These are phyloP conservation scores for Tolypocladium tropicale DNA, from an alignment of 2,329 filamentous ascomycete genomes.

Conservation along the genomic window DNA sequence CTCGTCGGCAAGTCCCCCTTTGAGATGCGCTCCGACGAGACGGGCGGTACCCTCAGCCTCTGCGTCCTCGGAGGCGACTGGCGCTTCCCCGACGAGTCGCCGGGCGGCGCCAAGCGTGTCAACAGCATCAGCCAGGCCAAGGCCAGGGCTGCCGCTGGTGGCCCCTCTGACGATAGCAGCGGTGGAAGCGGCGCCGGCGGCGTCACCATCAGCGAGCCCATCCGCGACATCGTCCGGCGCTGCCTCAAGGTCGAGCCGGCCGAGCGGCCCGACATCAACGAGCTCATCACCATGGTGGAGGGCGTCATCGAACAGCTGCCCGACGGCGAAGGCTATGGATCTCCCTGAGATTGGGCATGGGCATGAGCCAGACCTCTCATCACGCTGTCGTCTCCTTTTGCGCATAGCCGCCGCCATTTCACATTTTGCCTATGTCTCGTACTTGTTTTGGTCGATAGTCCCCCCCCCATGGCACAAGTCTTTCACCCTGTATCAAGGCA, in stretches of 20 bases:
- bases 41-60: constrained; percentile 83
- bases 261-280: constrained; percentile 78
- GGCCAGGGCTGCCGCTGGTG: constrained; percentile 14
- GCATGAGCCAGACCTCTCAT: not conserved
- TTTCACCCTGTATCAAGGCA: not conserved
- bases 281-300: constrained; percentile 73
- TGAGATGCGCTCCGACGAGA: constrained; percentile 91
- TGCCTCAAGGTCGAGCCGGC: constrained; percentile 80
- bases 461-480: not conserved
- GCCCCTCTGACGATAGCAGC: constrained; percentile 3
- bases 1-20: constrained; percentile 95
- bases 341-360: not conserved
- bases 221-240: constrained; percentile 77
- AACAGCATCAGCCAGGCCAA: constrained; percentile 27
- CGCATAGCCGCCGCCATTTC: not conserved
- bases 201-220: constrained; percentile 63
- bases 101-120: constrained; percentile 40
- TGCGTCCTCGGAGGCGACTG: constrained; percentile 92
- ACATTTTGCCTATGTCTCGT: not conserved
- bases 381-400: not conserved
- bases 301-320: constrained; percentile 48
- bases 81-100: constrained; percentile 86
- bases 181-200: constrained; percentile 13
- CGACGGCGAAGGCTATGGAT: constrained; percentile 1
- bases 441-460: too few species aligned